Evolutionary conservation across 805 yeast genomes (phyloP).

Genomic region (Priceomyces medius): DNA sequence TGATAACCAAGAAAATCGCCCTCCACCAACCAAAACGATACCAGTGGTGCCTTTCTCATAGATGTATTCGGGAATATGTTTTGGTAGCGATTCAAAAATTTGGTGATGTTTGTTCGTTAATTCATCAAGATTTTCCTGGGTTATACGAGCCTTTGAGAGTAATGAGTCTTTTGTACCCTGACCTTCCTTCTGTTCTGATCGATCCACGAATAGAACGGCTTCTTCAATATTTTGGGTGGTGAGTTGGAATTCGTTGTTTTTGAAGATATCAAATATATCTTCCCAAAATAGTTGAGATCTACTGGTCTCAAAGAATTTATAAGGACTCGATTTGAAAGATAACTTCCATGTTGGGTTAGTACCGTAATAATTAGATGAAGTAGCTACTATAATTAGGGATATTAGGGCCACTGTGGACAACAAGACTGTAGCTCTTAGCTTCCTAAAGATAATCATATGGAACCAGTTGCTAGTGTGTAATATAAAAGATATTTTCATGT

Average conservation of each 20-base stretch:
- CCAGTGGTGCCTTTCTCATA: constrained; percentile 27
- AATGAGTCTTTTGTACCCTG: constrained; percentile 23
- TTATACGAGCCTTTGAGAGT: constrained; percentile 25
- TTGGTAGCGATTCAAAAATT: constrained; percentile 22
- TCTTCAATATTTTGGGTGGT: constrained; percentile 13
- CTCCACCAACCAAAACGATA: constrained; percentile 37
- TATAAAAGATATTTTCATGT: too few relatives aligned
- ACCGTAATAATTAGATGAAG: background rate
- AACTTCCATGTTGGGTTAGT: background rate
- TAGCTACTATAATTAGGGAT: background rate
- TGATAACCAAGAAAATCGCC: constrained; percentile 34
- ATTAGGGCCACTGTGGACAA: background rate
- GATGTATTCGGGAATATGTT: constrained; percentile 15
- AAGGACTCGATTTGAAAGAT: background rate
- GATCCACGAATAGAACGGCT: constrained; percentile 22
- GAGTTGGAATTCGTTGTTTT: constrained; percentile 15
- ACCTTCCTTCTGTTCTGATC: constrained; percentile 16
- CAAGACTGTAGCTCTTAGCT: background rate
- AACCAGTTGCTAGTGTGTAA: background rate
- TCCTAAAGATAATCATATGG: background rate
- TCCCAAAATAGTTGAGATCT: constrained; percentile 28
- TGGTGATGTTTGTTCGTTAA: constrained; percentile 21
- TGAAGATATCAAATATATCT: constrained; percentile 23
- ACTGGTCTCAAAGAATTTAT: background rate
- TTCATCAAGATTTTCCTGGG: constrained; percentile 21